Base-by-base conservation (phyloP, 495 filamentous ascomycete species). In the Penicillium cinerascens region DNA sequence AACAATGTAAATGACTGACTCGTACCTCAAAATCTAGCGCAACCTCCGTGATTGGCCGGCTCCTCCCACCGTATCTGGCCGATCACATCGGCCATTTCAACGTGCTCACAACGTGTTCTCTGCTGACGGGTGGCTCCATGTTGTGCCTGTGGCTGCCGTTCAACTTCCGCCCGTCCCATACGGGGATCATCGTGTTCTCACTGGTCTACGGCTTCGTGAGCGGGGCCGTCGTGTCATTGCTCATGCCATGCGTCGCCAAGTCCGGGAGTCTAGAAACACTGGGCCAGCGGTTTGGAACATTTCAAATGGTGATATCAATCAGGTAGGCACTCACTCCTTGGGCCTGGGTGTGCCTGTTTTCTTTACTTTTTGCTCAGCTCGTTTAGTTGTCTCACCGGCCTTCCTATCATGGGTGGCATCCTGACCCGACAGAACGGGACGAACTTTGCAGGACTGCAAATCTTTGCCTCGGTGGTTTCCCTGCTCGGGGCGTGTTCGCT, bases 141-240 rank as follows among this genome's bases (percentile, higher is more conserved):
- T 23, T 35, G 21, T 42, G 6, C 1, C 39, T 50, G 17, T 50
- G 47, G 47, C 38, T 50, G 4, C 47, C 47, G 11, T 50, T 50
- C 23, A 27, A 50, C 39, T 50, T 33, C 39, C 55, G 58, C 36
- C 57, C 53, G 2, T 64, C 55, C 3, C 51, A 70, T 10, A 60
- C 60, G 0, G 65, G 65, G 4, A 46, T 72, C 29, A 69, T 72
- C 23, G 56, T 67, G 11, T 66, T 72, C 26, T 29, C 58, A 3
- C 23, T 63, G 1, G 55, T 67, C 4, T 68, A 63, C 35, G 73
- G 73, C 3, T 74, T 71, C 47, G 59, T 61, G n/a, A 73, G 66
- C 40, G 71, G 71, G 16, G 63, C 59, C 7, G 58, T 65, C 18
- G 57, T 73, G 8, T 61, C 51, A n/a, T 49, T 74, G 3, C 29